Percentiles rank a stretch among this genome's conserved stretches.
These are phyloP conservation scores for Deinandra increscens DNA, from an alignment of 129 eudicot genomes.

Conservation along the genomic window DNA sequence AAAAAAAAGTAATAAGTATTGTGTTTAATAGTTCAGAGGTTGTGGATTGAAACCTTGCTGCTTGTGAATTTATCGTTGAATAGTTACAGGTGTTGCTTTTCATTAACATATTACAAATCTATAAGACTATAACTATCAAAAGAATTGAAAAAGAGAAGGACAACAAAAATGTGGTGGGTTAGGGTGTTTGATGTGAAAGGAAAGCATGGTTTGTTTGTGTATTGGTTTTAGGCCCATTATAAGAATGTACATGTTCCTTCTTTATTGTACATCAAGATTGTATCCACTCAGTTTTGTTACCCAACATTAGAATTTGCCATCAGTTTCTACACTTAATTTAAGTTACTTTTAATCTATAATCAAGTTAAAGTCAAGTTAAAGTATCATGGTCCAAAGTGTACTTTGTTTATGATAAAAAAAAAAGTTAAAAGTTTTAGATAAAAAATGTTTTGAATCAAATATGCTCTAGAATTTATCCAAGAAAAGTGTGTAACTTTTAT, in stretches of 20 bases:
- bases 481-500: conserved; percentile 17
- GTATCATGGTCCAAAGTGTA: neutral
- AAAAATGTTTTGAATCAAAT: neutral
- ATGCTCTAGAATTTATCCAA: conserved; percentile 1
- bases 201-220: conserved; percentile 33
- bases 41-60: too few relatives aligned
- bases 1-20: too few relatives aligned
- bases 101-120: too few relatives aligned
- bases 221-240: conserved; percentile 27
- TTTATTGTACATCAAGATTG: conserved; percentile 53
- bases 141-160: too few relatives aligned
- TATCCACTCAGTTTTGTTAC: conserved; percentile 37
- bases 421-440: neutral
- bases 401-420: neutral
- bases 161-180: conserved; percentile 22
- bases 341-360: neutral
- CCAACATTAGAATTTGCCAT: conserved; percentile 22
- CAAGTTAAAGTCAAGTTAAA: neutral
- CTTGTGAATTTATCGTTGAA: too few relatives aligned
- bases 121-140: neutral
- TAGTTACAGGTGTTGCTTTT: too few relatives aligned
- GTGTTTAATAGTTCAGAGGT: too few relatives aligned
- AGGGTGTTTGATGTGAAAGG: conserved; percentile 1
- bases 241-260: conserved; percentile 43
- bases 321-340: neutral